These are phyloP conservation scores for Noccaea caerulescens DNA, from an alignment of 345 rosid species.

Conservation along the genomic window DNA sequence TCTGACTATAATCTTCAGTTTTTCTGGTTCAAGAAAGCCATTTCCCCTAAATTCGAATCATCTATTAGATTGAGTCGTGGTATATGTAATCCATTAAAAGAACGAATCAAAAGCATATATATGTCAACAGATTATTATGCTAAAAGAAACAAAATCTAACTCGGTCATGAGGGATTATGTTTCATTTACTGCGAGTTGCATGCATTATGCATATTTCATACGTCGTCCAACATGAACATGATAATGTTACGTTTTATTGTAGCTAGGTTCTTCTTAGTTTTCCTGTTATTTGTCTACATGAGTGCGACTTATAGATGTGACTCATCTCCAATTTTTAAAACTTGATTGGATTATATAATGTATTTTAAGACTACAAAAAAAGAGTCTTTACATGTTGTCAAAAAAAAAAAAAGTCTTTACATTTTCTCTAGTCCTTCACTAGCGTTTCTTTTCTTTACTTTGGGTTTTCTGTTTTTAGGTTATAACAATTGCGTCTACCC, in stretches of 20 bases:
- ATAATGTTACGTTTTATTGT: too few species aligned
- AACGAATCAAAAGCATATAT: background rate
- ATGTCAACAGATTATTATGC: background rate
- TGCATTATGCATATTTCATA: too few species aligned
- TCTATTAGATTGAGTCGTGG: background rate
- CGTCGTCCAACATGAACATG: too few species aligned
- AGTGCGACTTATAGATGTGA: background rate
- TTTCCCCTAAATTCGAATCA: background rate
- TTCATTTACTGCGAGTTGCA: too few species aligned
- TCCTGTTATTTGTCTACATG: too few species aligned
- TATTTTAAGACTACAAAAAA: background rate
- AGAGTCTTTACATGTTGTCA: too few species aligned
- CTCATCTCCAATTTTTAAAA: constrained; percentile 5
- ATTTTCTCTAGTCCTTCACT: background rate
- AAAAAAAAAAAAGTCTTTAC: background rate
- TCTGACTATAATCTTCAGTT: background rate
- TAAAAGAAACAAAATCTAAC: too few species aligned
- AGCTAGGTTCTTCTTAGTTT: too few species aligned
- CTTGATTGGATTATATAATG: background rate
- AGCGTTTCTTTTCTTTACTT: background rate
- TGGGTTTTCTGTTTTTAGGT: constrained; percentile 45
- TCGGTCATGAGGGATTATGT: too few species aligned
- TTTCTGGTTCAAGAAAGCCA: background rate
- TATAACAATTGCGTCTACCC: constrained; percentile 62
- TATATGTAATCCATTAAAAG: constrained; percentile 1